Conservation (phyloP, 257 asterid genomes). For the Cynanchum wilfordii region DNA sequence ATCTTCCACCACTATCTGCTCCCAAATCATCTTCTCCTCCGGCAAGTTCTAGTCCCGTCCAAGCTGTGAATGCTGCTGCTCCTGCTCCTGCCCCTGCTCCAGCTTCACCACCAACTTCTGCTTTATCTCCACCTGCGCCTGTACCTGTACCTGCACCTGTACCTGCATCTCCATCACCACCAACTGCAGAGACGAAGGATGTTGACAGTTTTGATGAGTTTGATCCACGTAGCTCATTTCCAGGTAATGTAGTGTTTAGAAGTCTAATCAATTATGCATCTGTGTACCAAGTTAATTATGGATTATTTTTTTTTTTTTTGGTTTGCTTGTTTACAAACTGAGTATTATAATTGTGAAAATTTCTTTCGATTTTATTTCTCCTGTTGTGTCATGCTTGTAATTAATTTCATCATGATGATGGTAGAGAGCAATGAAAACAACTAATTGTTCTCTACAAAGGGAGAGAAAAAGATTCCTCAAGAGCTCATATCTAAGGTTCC, state of each 20-base stretch:
- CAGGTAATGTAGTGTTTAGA: conserved; percentile 39
- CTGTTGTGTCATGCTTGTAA: not conserved
- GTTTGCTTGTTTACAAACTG: not conserved
- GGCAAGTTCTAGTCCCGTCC: conserved; percentile 47
- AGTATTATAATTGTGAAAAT: not conserved
- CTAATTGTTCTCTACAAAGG: not conserved
- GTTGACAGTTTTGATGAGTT: conserved; percentile 80
- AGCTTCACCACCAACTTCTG: conserved; percentile 49
- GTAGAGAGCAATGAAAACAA: not conserved
- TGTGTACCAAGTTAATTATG: not conserved
- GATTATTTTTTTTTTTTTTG: not conserved
- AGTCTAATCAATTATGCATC: not conserved
- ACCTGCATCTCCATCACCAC: conserved; percentile 37
- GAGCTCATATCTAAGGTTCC: not conserved
- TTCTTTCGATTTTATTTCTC: not conserved
- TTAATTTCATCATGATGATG: not conserved
- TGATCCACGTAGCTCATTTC: conserved; percentile 82
- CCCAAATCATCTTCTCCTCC: conserved; percentile 59
- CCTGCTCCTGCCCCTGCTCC: conserved; percentile 30
- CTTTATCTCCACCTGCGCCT: conserved; percentile 35
- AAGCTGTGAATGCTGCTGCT: conserved; percentile 31
- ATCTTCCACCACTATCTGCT: conserved; percentile 50
- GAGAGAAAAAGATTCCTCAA: not conserved
- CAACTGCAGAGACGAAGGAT: conserved; percentile 41
- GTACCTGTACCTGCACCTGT: conserved; percentile 42